phyloP scores from a whole-genome alignment of 305 asterid species.

The Fraxinus albicans region DNA sequence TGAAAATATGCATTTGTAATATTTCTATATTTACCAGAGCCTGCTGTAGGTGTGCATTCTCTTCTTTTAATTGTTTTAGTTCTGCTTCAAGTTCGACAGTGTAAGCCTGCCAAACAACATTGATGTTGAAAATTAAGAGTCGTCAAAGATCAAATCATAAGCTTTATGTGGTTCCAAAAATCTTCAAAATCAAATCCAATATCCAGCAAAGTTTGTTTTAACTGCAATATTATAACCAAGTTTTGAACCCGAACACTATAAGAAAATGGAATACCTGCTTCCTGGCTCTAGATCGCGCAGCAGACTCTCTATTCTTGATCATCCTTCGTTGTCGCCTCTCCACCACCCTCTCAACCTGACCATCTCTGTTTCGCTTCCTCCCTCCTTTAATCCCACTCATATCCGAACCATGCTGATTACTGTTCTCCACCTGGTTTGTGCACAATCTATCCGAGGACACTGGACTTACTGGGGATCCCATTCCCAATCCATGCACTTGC shows the following conservation, averaged over 20 bases:
- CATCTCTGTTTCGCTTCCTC: conserved; percentile 44
- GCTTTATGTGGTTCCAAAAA: not conserved
- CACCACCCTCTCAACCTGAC: conserved; percentile 72
- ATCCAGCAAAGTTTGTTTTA: not conserved
- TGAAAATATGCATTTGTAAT: not conserved
- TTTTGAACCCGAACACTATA: not conserved
- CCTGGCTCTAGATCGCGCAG: conserved; percentile 86
- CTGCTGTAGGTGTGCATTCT: conserved; percentile 61
- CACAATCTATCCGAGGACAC: conserved; percentile 56
- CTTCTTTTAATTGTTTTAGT: conserved; percentile 75
- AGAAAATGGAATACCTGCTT: conserved; percentile 50
- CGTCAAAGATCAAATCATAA: not conserved
- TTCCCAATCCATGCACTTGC: conserved; percentile 42
- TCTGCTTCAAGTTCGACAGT: conserved; percentile 89
- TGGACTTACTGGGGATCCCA: conserved; percentile 73
- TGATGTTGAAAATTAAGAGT: not conserved
- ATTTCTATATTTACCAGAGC: conserved; percentile 47
- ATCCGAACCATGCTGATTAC: conserved; percentile 46
- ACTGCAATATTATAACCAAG: not conserved
- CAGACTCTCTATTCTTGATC: conserved; percentile 86
- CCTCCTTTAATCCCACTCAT: conserved; percentile 41
- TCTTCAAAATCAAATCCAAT: not conserved
- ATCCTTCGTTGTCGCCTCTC: conserved; percentile 77
- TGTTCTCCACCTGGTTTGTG: conserved; percentile 37
- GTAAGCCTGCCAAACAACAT: conserved; percentile 48